Evolutionary conservation across 2,329 filamentous ascomycete species (phyloP), one percentile per base, ranked within the genome.

Genomic region (Alternaria rosae): DNA sequence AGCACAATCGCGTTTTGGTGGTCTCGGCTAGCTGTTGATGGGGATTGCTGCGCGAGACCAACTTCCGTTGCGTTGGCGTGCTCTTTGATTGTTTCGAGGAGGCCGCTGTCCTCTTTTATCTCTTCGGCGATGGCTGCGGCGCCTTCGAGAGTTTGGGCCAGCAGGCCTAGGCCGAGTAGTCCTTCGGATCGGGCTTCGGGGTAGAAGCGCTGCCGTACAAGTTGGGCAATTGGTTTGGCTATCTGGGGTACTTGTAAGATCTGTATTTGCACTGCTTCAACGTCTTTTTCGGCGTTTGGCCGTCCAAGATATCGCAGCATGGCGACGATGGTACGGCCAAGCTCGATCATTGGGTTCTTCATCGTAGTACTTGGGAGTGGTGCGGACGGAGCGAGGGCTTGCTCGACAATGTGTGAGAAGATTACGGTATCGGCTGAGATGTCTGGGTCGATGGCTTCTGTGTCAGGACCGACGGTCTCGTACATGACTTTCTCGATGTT

Each of bases 301-400:
- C 68, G 65, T 20, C 68, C 69, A 1, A 73, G 63, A 17, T 66
- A 63, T 23, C 67, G 58, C 21, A 70, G 51, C 56, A 70, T 63
- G 17, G 70, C 64, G n/a, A 78, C 65, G 6, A 78, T 70, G 6
- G 70, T 71, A 1, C 74, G 67, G 1, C 72, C 73, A 12, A 77
- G 64, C 62, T 79, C 77, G 32, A 79, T 71, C 65, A 70, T 73
- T n/a, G 75, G 65, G n/a, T 77, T 78, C 61, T 78, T 79, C 76
- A 79, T 78, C 1, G 75, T 62, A n/a, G 74, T 76, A 56, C 77
- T 79, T 5, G 77, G 76, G 3, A 79, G 28, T 25, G 77, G 75
- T 17, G 62, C 66, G 3, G 75, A 69, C 15, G 75, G 72, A n/a
- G 65, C 66, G 6, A 77, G 65, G 25, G 76, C 72, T 43, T 77